Base-by-base conservation (phyloP, 345 rosid species). In the Linum trigynum region DNA sequence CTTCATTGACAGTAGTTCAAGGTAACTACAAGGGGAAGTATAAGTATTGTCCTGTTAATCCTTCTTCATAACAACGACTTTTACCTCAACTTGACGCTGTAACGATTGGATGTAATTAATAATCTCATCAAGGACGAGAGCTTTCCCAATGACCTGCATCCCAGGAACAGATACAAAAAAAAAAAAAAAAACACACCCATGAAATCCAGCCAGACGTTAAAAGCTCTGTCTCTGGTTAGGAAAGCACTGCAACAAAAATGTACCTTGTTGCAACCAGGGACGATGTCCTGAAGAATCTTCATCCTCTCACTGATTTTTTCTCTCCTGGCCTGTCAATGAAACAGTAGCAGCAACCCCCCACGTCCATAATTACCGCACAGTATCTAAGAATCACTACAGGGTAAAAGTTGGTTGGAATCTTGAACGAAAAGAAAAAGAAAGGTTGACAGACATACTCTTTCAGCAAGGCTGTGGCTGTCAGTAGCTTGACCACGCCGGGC, bases 401-500 rank as follows among this genome's bases (percentile, higher is more conserved):
- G 32, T 23, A 23, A 23, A 23, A 23, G 14, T 48, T 48, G 11
- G 53, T 7, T 6, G 53, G 53, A 48, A 9, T 5, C 7, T 48
- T 23, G 32, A 23, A 23, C 32, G 53, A 3, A 48, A 48, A 48
- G 50, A 43, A 2, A 11, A 48, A 48, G 23, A 15, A 8, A 32
- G 32, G 32, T 23, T 23, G 39, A 69, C 82, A 51, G 72, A 65
- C 60, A 80, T 89, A 92, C 95, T 78, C 96, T 84, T 83, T 92
- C 92, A 36, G 98, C 98, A 67, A 92, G 80, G 76, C 96, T 92
- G 81, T 89, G 98, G 80, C 91, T 92, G 80, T 89, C 96, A 53
- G 95, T 89, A 69, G 98, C 98, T 78, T 92, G 96, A 62, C 98
- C 98, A 72, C 92, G 79, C 78, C 98, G 88, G 14, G 96, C 98